Evolutionary conservation across 2,329 filamentous ascomycete genomes (phyloP), one percentile per base, ranked within the genome.

Genomic region (Meredithiella fracta): DNA sequence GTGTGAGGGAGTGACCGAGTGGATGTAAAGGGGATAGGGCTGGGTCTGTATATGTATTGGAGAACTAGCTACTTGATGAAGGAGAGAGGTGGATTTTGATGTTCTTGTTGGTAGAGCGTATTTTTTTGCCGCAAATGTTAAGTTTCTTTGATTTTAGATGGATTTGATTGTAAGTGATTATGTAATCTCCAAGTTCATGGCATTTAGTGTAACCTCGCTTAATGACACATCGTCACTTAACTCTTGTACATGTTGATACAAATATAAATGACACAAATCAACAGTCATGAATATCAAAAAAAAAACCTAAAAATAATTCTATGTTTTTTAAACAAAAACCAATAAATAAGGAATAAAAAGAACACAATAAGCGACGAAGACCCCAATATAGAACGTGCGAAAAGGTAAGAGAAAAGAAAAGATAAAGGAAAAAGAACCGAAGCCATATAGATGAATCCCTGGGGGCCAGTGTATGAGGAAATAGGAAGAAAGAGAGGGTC

Each of bases 51-150:
- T 25, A 26, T 49, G 23, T 14, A 8, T 25, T 14, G 2, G 20
- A 47, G 4, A 7, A 49, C 15, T 49, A n/a, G 20, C n/a, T 29
- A 22, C 25, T 31, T 25, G 29, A 25, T 42, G 26, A 31, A 26
- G 20, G 52, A 37, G 51, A 38, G 17, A 25, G 26, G 23, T 47
- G 49, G 51, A 38, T 53, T 53, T 40, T 47, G 49, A 31, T 26
- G 55, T 55, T 59, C 53, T 55, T 56, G 44, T 38, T 26, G 47
- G 56, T 55, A 26, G 34, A 59, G 57, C 57, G 57, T 56, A 29
- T 55, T 53, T n/a, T n/a, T 52, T 57, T 49, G 8, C 37, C 22
- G 8, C 34, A 58, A 58, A 53, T 54, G 54, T 56, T 49, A 52
- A 54, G 57, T 59, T 51, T 44, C 31, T 58, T 55, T 53, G 47